These are phyloP conservation scores for Neonothopanus nambi DNA, from an alignment of 1,284 basidiomycete genomes.

Conservation along the genomic window DNA sequence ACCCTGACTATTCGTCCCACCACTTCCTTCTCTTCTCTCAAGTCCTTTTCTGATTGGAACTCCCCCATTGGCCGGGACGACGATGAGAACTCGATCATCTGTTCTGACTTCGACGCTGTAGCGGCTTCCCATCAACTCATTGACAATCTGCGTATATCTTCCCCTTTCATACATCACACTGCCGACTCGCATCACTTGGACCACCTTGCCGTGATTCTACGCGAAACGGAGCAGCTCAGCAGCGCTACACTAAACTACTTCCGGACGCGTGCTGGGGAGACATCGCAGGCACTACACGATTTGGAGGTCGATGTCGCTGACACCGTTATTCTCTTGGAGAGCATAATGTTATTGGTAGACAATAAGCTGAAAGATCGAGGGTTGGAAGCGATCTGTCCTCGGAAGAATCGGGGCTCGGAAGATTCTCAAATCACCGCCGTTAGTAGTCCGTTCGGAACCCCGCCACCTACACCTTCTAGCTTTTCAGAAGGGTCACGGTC, in stretches of 20 bases:
- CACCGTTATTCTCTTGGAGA: constrained; percentile 38
- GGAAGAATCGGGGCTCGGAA: constrained; percentile 48
- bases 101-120: constrained; percentile 42
- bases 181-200: constrained; percentile 37
- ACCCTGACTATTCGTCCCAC: constrained; percentile 54
- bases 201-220: constrained; percentile 45
- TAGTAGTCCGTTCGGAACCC: constrained; percentile 19
- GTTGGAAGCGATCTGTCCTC: constrained; percentile 31
- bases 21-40: constrained; percentile 44
- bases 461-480: constrained; percentile 18
- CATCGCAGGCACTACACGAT: constrained; percentile 46
- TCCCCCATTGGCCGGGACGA: constrained; percentile 14
- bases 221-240: constrained; percentile 46
- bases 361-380: constrained; percentile 37
- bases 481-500: background rate
- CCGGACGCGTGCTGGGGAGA: constrained; percentile 51
- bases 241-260: constrained; percentile 47
- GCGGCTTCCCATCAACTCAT: constrained; percentile 50
- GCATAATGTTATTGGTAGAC: constrained; percentile 43
- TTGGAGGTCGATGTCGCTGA: constrained; percentile 43
- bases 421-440: constrained; percentile 53
- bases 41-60: constrained; percentile 39
- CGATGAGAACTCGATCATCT: constrained; percentile 12
- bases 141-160: constrained; percentile 51
- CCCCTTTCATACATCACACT: constrained; percentile 37